Evolutionary conservation across 2,329 filamentous ascomycete species (phyloP).

Genomic region (Colletotrichum nymphaeae): DNA sequence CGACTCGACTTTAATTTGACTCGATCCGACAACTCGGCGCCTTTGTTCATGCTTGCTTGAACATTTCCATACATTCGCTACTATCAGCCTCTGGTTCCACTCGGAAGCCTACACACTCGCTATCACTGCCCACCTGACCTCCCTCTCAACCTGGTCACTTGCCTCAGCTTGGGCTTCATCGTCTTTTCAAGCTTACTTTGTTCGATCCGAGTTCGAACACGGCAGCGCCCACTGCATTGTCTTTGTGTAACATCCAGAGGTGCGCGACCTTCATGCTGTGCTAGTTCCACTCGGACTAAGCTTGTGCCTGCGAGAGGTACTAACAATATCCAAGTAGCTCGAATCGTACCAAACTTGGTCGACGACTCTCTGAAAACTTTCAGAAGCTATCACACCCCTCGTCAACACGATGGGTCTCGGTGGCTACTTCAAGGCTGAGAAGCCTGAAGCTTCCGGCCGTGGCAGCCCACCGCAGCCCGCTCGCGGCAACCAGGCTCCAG

Average conservation of each 20-base stretch:
- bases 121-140: background rate
- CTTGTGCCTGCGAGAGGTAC: background rate
- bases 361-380: background rate
- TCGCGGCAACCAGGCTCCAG: constrained; percentile 40
- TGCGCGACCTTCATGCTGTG: background rate
- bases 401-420: constrained; percentile 67
- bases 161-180: background rate
- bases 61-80: constrained; percentile 22
- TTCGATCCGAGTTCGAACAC: background rate
- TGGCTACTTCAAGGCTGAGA: constrained; percentile 71
- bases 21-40: constrained; percentile 14
- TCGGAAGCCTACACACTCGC: constrained; percentile 30
- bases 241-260: constrained; percentile 10
- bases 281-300: background rate
- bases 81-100: constrained; percentile 21
- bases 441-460: constrained; percentile 47
- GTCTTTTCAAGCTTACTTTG: background rate
- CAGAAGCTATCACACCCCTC: background rate
- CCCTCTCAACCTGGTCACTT: background rate
- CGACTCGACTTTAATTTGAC: constrained; percentile 15
- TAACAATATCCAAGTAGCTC: background rate
- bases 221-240: background rate
- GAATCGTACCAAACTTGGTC: background rate
- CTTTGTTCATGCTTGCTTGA: constrained; percentile 28
- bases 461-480: constrained; percentile 36